Conservation (phyloP, 805 yeast species). For the Cyberlindnera americana region DNA sequence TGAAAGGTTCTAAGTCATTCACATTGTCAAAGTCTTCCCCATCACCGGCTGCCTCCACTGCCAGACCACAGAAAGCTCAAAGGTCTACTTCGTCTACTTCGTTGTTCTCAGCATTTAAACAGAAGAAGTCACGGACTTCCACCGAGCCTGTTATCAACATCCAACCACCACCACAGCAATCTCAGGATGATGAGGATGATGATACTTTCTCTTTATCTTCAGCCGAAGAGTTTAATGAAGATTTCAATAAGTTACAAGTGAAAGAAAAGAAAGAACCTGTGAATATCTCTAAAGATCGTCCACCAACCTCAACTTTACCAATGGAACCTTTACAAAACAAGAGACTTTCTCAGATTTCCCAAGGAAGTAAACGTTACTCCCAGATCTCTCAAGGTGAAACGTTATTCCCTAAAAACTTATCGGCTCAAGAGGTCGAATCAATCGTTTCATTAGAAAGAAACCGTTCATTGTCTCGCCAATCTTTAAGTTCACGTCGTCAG, state of each 20-base stretch:
- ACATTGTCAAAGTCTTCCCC: conserved; percentile 8
- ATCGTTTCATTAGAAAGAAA: conserved; percentile 67
- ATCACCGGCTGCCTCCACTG: background rate
- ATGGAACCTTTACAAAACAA: conserved; percentile 3
- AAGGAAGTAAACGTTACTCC: conserved; percentile 12
- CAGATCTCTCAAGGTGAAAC: conserved; percentile 45
- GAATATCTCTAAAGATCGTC: background rate
- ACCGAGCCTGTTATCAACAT: conserved; percentile 2
- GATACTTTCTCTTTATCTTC: conserved; percentile 12
- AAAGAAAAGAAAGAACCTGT: background rate
- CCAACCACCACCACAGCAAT: background rate
- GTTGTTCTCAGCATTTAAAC: conserved; percentile 26
- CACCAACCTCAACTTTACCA: conserved; percentile 3
- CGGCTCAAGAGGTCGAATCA: conserved; percentile 65
- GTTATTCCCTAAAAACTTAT: conserved; percentile 67
- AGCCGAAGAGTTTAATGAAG: conserved; percentile 24
- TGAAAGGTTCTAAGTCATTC: conserved; percentile 20
- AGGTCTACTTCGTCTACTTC: conserved; percentile 27
- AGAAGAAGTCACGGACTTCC: conserved; percentile 10
- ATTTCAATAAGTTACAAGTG: conserved; percentile 21
- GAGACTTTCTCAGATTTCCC: conserved; percentile 10
- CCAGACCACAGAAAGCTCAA: conserved; percentile 12
- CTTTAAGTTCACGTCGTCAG: conserved; percentile 28
- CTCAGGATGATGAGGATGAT: conserved; percentile 1
- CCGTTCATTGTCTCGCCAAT: conserved; percentile 49